Evolutionary conservation across 805 yeast genomes (phyloP).

Genomic region (Metschnikowia shivogae): DNA sequence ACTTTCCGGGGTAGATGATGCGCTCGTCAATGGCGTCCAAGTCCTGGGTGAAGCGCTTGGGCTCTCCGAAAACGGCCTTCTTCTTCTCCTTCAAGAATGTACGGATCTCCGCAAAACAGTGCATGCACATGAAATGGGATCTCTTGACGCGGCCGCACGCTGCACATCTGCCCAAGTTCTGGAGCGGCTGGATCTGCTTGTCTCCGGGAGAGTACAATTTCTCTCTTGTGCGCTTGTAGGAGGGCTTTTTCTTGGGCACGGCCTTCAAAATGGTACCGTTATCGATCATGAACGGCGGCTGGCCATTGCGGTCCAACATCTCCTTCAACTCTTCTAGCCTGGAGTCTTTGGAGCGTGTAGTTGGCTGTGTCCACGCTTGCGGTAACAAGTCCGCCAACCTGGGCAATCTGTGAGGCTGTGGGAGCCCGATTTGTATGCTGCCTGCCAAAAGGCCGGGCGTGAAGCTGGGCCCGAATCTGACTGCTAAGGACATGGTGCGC

Average conservation of each 20-base stretch:
- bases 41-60: conserved; percentile 36
- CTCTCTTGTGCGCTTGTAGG: conserved; percentile 81
- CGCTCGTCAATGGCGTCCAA: conserved; percentile 59
- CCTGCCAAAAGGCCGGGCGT: conserved; percentile 3
- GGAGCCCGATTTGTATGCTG: conserved; percentile 12
- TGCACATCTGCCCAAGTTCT: conserved; percentile 85
- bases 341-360: conserved; percentile 16
- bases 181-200: conserved; percentile 72
- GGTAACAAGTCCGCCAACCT: conserved; percentile 14
- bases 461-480: conserved; percentile 22
- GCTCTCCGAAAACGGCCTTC: conserved; percentile 25
- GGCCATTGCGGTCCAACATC: conserved; percentile 32
- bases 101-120: conserved; percentile 81
- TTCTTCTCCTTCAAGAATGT: conserved; percentile 61
- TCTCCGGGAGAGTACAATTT: conserved; percentile 78
- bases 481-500: conserved; percentile 22
- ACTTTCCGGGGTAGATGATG: conserved; percentile 72
- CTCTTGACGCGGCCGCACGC: conserved; percentile 92
- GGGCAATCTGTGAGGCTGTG: conserved; percentile 14
- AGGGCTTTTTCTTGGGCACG: conserved; percentile 90
- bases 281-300: conserved; percentile 46
- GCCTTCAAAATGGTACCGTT: conserved; percentile 74
- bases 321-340: conserved; percentile 37
- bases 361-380: conserved; percentile 3
- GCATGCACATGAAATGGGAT: conserved; percentile 87